Evolutionary conservation across 495 filamentous ascomycete species (phyloP).

Genomic region (Penicillium maclennaniae): DNA sequence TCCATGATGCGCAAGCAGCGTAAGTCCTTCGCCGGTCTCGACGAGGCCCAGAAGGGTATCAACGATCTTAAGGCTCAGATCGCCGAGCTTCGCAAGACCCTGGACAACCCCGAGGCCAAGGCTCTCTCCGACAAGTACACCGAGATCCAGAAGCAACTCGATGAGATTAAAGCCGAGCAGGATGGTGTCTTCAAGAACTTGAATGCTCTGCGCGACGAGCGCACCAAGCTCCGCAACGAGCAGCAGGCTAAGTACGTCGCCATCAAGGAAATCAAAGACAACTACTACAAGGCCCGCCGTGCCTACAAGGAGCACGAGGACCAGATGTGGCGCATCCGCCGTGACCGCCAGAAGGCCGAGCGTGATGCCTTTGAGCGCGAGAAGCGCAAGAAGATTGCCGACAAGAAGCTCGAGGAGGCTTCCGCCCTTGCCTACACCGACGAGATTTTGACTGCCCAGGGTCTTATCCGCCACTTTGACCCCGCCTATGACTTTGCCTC

Average conservation of each 20-base stretch:
- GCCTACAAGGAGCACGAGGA: slow-evolving; percentile 77
- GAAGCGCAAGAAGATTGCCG: slow-evolving; percentile 77
- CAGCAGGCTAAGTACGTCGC: slow-evolving; percentile 79
- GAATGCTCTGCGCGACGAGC: slow-evolving; percentile 82
- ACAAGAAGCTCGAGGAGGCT: slow-evolving; percentile 84
- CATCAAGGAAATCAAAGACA: slow-evolving; percentile 81
- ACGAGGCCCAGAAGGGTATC: slow-evolving; percentile 78
- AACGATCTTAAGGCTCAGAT: slow-evolving; percentile 80
- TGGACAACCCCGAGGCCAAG: slow-evolving; percentile 91
- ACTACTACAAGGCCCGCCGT: slow-evolving; percentile 71
- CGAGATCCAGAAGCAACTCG: slow-evolving; percentile 77
- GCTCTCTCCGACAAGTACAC: slow-evolving; percentile 80
- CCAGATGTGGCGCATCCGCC: slow-evolving; percentile 64
- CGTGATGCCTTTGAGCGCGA: slow-evolving; percentile 68
- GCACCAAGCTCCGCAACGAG: slow-evolving; percentile 71
- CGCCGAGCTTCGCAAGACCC: slow-evolving; percentile 72
- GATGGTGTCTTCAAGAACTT: slow-evolving; percentile 83
- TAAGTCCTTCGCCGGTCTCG: slow-evolving; percentile 83
- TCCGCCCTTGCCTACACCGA: slow-evolving; percentile 83
- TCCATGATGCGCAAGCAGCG: slow-evolving; percentile 78
- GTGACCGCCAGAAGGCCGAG: slow-evolving; percentile 76
- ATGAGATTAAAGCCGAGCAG: slow-evolving; percentile 83
- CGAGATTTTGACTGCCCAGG: slow-evolving; percentile 82
- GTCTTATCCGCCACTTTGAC: slow-evolving; percentile 86
- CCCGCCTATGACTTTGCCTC: slow-evolving; percentile 66